Evolutionary conservation across 2,329 filamentous ascomycete genomes (phyloP).

Genomic region (Talaromyces sp.): DNA sequence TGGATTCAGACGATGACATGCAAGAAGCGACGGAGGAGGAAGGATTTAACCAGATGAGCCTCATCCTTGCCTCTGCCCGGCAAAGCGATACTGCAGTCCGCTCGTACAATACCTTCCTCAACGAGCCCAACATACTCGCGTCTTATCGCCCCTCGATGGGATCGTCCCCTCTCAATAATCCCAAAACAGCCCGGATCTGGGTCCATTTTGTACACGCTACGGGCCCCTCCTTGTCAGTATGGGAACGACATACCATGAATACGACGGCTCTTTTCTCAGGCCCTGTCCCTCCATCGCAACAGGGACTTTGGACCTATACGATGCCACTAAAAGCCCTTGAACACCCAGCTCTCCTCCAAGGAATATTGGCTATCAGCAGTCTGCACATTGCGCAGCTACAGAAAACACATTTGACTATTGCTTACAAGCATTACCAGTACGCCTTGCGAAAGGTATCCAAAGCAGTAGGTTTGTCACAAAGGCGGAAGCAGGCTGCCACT

Average conservation of each 20-base stretch:
- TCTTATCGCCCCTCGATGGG: slow-evolving; percentile 61
- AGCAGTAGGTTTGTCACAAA: slow-evolving; percentile 63
- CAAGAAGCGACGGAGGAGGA: slow-evolving; percentile 32
- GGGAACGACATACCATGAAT: slow-evolving; percentile 74
- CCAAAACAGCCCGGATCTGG: slow-evolving; percentile 75
- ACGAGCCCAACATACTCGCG: slow-evolving; percentile 48
- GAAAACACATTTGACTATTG: slow-evolving; percentile 65
- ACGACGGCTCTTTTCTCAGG: slow-evolving; percentile 61
- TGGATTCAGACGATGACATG: slow-evolving; percentile 56
- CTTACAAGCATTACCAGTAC: slow-evolving; percentile 86
- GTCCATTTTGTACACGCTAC: slow-evolving; percentile 89
- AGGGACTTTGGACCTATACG: slow-evolving; percentile 61
- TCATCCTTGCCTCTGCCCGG: slow-evolving; percentile 40
- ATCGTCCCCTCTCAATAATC: slow-evolving; percentile 71
- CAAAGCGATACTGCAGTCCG: slow-evolving; percentile 43
- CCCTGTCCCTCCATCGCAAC: slow-evolving; percentile 55
- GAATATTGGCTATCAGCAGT: slow-evolving; percentile 80
- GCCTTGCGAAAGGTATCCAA: slow-evolving; percentile 72
- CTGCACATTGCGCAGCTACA: slow-evolving; percentile 83
- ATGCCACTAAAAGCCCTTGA: slow-evolving; percentile 78
- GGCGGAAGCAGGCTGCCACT: slow-evolving; percentile 70
- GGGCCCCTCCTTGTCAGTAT: slow-evolving; percentile 77
- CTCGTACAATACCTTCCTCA: slow-evolving; percentile 43
- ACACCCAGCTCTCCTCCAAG: slow-evolving; percentile 81
- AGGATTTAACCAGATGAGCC: slow-evolving; percentile 33